Evolutionary conservation across 805 yeast genomes (phyloP), one percentile per base, ranked within the genome.

Genomic region (Yamadazyma kitorensis): DNA sequence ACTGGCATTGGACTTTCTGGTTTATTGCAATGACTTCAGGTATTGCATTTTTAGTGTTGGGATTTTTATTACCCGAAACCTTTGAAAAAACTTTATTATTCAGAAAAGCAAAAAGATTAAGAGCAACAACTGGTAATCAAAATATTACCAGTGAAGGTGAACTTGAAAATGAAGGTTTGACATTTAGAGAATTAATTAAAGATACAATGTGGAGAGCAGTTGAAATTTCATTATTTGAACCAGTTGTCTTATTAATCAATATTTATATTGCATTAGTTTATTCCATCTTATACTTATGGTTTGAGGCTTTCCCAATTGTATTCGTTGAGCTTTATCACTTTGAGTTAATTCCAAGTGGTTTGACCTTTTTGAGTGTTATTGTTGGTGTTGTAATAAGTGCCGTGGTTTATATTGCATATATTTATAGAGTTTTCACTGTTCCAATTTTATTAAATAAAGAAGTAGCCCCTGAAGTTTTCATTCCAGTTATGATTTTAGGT

Each of bases 241-340:
- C 83, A 0, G 74, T 73, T 16, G 69, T 77, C 12, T 35, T 77
- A 14, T 58, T 76, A 16, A 67, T 76, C 38, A 68, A 77, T 47
- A n/a, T 67, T 17, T 77, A 77, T 49, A 55, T 72, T 40, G 72
- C 78, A 0, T 47, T 78, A 36, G 58, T 70, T 4, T 78, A 78
- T 47, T 73, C 79, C 21, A 54, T 72, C 18, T 45, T 72, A 47
- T 78, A 75, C 51, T 53, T 75, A 16, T 78, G 72, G 61, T 74
- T 78, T 45, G 82, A 70, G 61, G 44, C 46, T 4, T 40, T 39
- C 26, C 82, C 83, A 6, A 58, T 76, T 22, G 75, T 73, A 3
- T 78, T 70, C 39, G 37, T 39, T 6, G 72, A 61, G 2, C 47
- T 64, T n/a, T 60, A 73, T 43, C 47, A 59, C 24, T 77, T 78